Evolutionary conservation across 2,329 filamentous ascomycete genomes (phyloP).

Genomic region (Colletotrichum eremochloae): DNA sequence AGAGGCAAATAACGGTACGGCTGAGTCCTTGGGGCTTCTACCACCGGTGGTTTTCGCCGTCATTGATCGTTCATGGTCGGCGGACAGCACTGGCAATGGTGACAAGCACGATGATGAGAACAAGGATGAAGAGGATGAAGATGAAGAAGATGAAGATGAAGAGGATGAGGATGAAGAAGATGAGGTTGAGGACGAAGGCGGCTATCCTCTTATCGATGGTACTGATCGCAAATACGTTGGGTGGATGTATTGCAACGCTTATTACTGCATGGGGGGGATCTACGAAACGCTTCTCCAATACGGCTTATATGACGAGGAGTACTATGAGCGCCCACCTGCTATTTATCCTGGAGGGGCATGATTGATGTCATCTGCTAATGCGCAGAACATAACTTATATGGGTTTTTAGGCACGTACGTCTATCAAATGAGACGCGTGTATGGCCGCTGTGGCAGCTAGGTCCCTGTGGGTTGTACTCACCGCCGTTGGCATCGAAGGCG

Average conservation of each 20-base stretch:
- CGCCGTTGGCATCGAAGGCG: not conserved
- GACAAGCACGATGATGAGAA: not conserved
- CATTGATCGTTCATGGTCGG: not conserved
- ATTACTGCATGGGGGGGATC: not conserved
- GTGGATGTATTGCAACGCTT: slow-evolving; percentile 20
- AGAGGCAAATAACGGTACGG: not conserved
- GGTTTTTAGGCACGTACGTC: too few species aligned
- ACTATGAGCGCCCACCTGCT: slow-evolving; percentile 5
- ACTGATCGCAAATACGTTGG: slow-evolving; percentile 20
- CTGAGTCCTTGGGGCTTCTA: not conserved
- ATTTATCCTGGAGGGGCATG: not conserved
- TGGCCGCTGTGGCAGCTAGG: not conserved
- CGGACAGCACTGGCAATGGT: not conserved
- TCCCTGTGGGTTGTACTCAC: not conserved
- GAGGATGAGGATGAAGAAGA: not conserved
- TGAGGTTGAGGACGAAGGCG: not conserved
- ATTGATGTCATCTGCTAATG: too few species aligned
- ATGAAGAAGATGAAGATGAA: not conserved
- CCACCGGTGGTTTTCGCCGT: slow-evolving; percentile 7
- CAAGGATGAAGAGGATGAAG: not conserved
- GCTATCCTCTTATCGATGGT: slow-evolving; percentile 5
- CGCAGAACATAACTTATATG: too few species aligned
- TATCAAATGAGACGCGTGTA: too few species aligned
- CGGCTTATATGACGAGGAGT: not conserved
- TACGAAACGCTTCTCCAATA: slow-evolving; percentile 1